Conservation (phyloP, 768 basidiomycete species). For the Auricularia cornea region DNA sequence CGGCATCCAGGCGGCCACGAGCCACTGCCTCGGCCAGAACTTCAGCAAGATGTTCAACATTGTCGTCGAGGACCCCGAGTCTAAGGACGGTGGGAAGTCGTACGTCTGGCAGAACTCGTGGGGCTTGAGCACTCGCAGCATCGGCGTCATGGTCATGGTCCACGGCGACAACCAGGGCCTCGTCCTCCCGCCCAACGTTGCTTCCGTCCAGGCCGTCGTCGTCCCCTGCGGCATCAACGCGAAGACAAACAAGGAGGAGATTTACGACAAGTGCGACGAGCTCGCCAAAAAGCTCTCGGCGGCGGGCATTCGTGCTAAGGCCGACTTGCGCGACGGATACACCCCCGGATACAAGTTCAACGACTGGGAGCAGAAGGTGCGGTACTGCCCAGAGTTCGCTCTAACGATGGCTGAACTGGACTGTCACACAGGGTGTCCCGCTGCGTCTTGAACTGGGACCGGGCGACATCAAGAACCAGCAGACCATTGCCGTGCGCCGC, state of each 20-base stretch:
- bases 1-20: conserved; percentile 96
- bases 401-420: background rate
- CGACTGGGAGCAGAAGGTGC: conserved; percentile 96
- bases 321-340: conserved; percentile 90
- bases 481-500: conserved; percentile 79
- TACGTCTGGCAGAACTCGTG: conserved; percentile 98
- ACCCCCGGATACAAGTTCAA: conserved; percentile 99
- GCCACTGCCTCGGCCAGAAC: conserved; percentile 97
- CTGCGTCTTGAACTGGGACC: conserved; percentile 96
- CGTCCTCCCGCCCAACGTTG: conserved; percentile 94
- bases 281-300: conserved; percentile 67
- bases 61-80: conserved; percentile 87
- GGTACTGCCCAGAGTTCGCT: conserved; percentile 11
- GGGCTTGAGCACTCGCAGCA: conserved; percentile 92
- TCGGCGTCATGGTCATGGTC: conserved; percentile 99
- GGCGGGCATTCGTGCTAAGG: conserved; percentile 72
- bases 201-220: conserved; percentile 82
- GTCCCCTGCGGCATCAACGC: conserved; percentile 94
- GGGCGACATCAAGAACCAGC: conserved; percentile 73
- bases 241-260: conserved; percentile 60
- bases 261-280: conserved; percentile 71
- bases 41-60: conserved; percentile 99
- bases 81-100: conserved; percentile 53
- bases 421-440: conserved; percentile 68
- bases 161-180: conserved; percentile 97